Evolutionary conservation across 2,329 filamentous ascomycete species (phyloP), one percentile per base, ranked within the genome.

Genomic region (Curvularia lunata): DNA sequence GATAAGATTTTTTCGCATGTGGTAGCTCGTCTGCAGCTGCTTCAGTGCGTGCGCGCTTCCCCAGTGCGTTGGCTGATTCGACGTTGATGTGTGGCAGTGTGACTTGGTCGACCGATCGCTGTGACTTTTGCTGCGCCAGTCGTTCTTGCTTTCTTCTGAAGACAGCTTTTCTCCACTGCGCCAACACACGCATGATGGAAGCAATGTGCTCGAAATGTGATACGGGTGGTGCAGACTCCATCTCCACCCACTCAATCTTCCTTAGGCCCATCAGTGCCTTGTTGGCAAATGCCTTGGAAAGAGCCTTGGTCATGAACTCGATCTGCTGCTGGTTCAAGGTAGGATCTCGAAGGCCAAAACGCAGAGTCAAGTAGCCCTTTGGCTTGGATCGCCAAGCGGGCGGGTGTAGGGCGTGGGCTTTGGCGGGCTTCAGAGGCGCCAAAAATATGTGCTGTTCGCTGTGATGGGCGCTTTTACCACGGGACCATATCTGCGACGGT

Each of bases 361-460:
- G 66, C 23, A 77, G 54, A 0, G 70, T 74, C n/a, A 77, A 54
- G 45, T 68, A 75, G 8, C 68, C 66, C 5, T 67, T 58, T 1
- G 73, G 66, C 5, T 61, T 64, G 10, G 43, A 32, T n/a, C 41
- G 50, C 16, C 50, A 52, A 30, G 25, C n/a, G 12, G 27, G 43
- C 18, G 28, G 19, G 37, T 57, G 50, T 7, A 56, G 34, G 7
- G 59, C 38, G 4, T 59, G 54, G 0, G 57, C 21, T 27, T 59
- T 50, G 4, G 50, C 34, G 2, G 60, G 54, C 32, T 68, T 70
- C 3, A 76, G 55, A 1, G 73, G 73, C 5, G 69, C 62, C 1
- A 77, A 62, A 8, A 68, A 68, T 5, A 76, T 76, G 18, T 75
- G 66, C 4, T 70, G 63, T 4, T 74, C 69, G 34, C 68, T 66